Evolutionary conservation across 75 land plant genomes (phyloP).

Genomic region (Pseudotsuga menziesii): DNA sequence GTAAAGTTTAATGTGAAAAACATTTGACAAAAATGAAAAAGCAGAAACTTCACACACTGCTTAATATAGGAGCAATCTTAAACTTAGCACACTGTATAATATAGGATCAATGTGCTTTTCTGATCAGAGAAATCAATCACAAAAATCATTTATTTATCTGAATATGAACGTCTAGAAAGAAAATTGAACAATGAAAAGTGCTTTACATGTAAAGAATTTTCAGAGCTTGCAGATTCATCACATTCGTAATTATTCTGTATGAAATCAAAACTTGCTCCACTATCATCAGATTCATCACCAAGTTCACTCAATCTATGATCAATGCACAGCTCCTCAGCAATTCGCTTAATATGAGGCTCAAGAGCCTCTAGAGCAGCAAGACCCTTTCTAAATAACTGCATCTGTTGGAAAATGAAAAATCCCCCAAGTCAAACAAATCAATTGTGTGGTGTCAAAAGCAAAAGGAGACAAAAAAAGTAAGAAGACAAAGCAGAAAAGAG

Average conservation of each 20-base stretch:
- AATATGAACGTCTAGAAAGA: not conserved
- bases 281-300: slow-evolving; percentile 28
- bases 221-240: slow-evolving; percentile 12
- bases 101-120: too few species aligned
- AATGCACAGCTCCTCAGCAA: slow-evolving; percentile 61
- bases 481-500: not conserved
- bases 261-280: slow-evolving; percentile 56
- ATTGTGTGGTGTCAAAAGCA: not conserved
- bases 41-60: too few species aligned
- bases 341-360: slow-evolving; percentile 55
- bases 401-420: slow-evolving; percentile 29
- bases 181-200: not conserved
- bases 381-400: slow-evolving; percentile 70
- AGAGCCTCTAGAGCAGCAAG: slow-evolving; percentile 59
- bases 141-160: too few species aligned
- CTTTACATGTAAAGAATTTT: not conserved
- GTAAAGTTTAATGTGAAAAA: too few species aligned
- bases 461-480: not conserved
- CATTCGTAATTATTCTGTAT: slow-evolving; percentile 19
- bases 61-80: too few species aligned
- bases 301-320: slow-evolving; percentile 56
- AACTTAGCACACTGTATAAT: too few species aligned
- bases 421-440: not conserved
- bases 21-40: too few species aligned
- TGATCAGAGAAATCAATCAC: too few species aligned